Percentiles rank a stretch among this genome's conserved stretches.
Conservation (phyloP, 192 early-diverging fungal species). For the Rhizophlyctis rosea region DNA sequence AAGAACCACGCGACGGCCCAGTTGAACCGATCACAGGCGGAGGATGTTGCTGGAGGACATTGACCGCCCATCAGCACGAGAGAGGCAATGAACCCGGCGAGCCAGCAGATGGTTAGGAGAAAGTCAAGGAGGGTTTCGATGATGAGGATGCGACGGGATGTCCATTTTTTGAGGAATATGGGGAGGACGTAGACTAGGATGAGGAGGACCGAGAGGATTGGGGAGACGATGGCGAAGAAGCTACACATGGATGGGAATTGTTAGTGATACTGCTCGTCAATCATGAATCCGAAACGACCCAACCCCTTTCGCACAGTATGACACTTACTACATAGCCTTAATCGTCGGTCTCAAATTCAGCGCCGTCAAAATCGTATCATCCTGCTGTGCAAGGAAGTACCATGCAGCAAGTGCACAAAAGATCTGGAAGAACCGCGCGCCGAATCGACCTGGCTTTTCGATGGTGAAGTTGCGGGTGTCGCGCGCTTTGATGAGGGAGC, state of each 20-base stretch:
- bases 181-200: constrained; percentile 20
- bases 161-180: constrained; percentile 27
- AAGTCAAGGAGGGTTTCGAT: constrained; percentile 24
- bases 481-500: no score
- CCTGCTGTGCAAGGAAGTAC: neutral
- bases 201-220: constrained; percentile 6
- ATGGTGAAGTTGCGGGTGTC: no score
- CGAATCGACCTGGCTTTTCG: neutral
- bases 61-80: constrained; percentile 2
- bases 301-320: no score
- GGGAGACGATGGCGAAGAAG: constrained; percentile 13
- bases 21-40: constrained; percentile 13
- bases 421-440: neutral
- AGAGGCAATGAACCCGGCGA: constrained; percentile 10
- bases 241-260: neutral
- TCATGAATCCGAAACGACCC: no score
- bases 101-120: constrained; percentile 17
- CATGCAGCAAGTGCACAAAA: neutral
- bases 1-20: no score
- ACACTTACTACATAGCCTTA: no score
- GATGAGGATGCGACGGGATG: constrained; percentile 18
- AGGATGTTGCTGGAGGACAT: neutral
- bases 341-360: neutral
- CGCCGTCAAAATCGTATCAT: neutral
- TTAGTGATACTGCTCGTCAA: no score